These are phyloP conservation scores for Phellopilus nigrolimitatus DNA, from an alignment of 1,284 basidiomycete genomes.

Conservation along the genomic window DNA sequence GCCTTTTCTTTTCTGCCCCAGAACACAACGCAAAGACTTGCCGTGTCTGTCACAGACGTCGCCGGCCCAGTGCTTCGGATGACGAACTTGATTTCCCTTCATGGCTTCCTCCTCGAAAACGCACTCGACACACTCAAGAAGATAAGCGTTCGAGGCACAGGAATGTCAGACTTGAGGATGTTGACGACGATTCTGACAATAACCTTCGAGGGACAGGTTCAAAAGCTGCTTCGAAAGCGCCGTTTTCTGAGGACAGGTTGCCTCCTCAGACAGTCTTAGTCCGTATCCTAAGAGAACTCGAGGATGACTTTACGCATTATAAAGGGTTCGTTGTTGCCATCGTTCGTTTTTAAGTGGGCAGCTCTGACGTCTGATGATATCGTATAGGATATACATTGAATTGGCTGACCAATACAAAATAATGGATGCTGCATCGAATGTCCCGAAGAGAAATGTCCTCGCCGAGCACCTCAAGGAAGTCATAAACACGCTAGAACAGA, in stretches of 20 bases:
- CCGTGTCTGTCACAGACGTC: conserved; percentile 52
- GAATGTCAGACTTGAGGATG: conserved; percentile 34
- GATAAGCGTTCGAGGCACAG: conserved; percentile 19
- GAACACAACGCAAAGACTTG: conserved; percentile 68
- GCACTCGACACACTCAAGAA: conserved; percentile 11
- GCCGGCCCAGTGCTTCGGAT: conserved; percentile 25
- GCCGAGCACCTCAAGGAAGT: conserved; percentile 85
- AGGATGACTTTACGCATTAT: conserved; percentile 88
- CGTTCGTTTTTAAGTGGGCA: no score
- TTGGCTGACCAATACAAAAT: conserved; percentile 86
- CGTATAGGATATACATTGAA: conserved; percentile 74
- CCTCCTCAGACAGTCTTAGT: conserved; percentile 82
- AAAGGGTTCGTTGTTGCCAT: conserved; percentile 76
- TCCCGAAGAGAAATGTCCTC: conserved; percentile 72
- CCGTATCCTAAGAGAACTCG: conserved; percentile 76
- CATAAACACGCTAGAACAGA: conserved; percentile 83
- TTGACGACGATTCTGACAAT: conserved; percentile 34
- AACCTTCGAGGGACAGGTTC: conserved; percentile 23
- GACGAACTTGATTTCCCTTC: conserved; percentile 24
- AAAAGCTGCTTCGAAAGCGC: conserved; percentile 19
- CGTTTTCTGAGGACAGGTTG: conserved; percentile 36
- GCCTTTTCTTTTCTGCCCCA: conserved; percentile 74
- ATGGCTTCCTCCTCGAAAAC: conserved; percentile 26
- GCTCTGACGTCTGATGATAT: no score
- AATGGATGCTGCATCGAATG: conserved; percentile 79